Evolutionary conservation across 2,329 filamentous ascomycete species (phyloP).

Genomic region (Penicillium rolfsii): DNA sequence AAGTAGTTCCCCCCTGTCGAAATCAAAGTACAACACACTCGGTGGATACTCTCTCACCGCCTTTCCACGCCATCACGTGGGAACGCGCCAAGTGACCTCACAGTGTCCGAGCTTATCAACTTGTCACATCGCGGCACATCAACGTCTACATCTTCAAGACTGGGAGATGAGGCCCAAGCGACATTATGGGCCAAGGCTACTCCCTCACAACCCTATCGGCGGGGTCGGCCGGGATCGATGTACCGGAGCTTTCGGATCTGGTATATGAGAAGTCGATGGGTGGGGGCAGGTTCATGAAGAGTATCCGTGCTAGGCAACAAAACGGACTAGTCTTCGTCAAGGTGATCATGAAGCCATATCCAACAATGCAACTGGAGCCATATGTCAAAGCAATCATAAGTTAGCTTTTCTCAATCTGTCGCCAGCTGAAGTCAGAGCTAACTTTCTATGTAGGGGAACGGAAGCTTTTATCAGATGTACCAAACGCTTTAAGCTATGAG

Average conservation of each 20-base stretch:
- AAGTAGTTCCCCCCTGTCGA: neutral
- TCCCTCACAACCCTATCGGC: slow-evolving; percentile 89
- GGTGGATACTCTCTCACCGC: slow-evolving; percentile 24
- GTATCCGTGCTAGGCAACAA: slow-evolving; percentile 84
- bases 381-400: slow-evolving; percentile 78
- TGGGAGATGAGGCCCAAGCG: slow-evolving; percentile 37
- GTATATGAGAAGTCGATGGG: slow-evolving; percentile 92
- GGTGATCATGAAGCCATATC: slow-evolving; percentile 89
- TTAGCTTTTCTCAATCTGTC: slow-evolving; percentile 49
- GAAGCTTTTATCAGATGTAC: slow-evolving; percentile 75
- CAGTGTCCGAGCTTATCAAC: slow-evolving; percentile 18
- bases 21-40: slow-evolving; percentile 6
- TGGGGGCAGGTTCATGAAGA: slow-evolving; percentile 94
- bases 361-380: slow-evolving; percentile 74
- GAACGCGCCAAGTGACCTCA: slow-evolving; percentile 27
- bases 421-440: slow-evolving; percentile 20
- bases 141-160: slow-evolving; percentile 7
- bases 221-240: slow-evolving; percentile 89
- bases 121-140: slow-evolving; percentile 10
- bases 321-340: slow-evolving; percentile 94
- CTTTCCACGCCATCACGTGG: slow-evolving; percentile 27
- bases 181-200: slow-evolving; percentile 91
- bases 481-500: slow-evolving; percentile 89
- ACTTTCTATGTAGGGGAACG: slow-evolving; percentile 66
- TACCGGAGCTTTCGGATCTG: slow-evolving; percentile 86